Percentiles rank a stretch among this genome's conserved stretches.
These are phyloP conservation scores for Gaertneriomyces semiglobifer DNA, from an alignment of 192 early-diverging fungal genomes.

Conservation along the genomic window DNA sequence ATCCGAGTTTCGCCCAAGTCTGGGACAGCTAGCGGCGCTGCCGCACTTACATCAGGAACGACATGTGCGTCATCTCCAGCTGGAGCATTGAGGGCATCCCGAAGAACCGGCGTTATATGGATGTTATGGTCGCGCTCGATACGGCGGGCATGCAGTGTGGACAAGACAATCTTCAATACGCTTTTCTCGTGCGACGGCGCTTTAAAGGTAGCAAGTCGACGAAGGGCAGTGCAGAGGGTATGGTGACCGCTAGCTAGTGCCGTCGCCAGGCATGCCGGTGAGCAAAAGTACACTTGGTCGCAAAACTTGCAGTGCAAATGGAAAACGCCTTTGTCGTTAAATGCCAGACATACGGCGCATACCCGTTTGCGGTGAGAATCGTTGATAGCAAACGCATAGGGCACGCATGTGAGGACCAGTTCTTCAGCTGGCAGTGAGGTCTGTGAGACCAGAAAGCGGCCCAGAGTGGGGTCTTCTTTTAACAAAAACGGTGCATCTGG, in stretches of 20 bases:
- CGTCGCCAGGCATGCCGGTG: constrained; percentile 38
- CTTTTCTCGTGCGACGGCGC: constrained; percentile 61
- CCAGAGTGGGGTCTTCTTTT: constrained; percentile 9
- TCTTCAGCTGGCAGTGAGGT: constrained; percentile 8
- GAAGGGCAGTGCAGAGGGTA: constrained; percentile 46
- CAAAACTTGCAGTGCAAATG: constrained; percentile 53
- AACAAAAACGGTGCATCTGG: too few relatives aligned
- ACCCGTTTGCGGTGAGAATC: constrained; percentile 61
- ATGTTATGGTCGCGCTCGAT: not conserved
- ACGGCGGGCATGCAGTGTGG: constrained; percentile 12
- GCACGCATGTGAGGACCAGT: constrained; percentile 10
- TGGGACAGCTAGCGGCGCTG: not conserved
- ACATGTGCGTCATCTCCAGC: not conserved
- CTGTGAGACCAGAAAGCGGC: constrained; percentile 17
- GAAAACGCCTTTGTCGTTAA: constrained; percentile 46
- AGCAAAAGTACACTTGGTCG: constrained; percentile 55
- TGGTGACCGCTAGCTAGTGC: constrained; percentile 38
- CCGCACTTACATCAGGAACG: not conserved
- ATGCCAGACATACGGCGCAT: constrained; percentile 59
- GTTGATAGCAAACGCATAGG: constrained; percentile 42
- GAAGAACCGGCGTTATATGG: not conserved
- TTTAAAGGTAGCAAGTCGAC: constrained; percentile 60
- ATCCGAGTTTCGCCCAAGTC: not conserved
- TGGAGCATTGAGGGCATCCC: not conserved
- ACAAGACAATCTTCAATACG: constrained; percentile 55